Evolutionary conservation across 78 protist genomes (phyloP).

Genomic region (Guillardia theta): DNA sequence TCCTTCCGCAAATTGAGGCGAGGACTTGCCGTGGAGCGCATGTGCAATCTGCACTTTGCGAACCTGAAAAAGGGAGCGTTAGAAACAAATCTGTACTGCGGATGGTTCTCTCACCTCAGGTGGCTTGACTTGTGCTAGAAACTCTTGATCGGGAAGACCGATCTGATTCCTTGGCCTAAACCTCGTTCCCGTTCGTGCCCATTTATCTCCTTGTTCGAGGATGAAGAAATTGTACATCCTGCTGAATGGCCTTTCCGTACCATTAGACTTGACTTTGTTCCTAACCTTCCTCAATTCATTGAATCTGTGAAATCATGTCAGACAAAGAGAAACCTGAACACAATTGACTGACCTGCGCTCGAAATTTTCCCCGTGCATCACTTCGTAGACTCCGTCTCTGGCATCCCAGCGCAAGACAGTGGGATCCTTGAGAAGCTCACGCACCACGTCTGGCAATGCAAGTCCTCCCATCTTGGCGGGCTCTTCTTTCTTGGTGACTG

Average conservation of each 20-base stretch:
- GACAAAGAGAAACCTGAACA: background rate
- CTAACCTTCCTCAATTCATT: background rate
- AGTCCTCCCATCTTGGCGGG: background rate
- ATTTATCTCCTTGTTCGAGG: background rate
- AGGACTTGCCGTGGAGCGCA: background rate
- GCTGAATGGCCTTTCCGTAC: constrained; percentile 21
- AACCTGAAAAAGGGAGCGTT: background rate
- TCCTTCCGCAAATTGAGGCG: background rate
- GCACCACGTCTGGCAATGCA: background rate
- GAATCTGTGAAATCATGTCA: background rate
- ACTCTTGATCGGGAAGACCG: background rate
- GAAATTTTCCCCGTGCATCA: background rate
- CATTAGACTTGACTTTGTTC: constrained; percentile 7
- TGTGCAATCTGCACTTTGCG: background rate
- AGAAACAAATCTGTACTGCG: background rate
- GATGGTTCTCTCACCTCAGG: background rate
- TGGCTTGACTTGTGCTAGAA: background rate
- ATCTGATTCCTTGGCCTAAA: background rate
- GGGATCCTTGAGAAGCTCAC: background rate
- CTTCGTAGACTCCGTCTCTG: background rate
- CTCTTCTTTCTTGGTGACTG: background rate
- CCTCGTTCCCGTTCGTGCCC: background rate
- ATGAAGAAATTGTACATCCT: background rate
- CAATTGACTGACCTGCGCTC: background rate
- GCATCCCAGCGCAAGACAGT: background rate